Conservation (phyloP, 2,329 filamentous ascomycete species). For the Beauveria asiatica region DNA sequence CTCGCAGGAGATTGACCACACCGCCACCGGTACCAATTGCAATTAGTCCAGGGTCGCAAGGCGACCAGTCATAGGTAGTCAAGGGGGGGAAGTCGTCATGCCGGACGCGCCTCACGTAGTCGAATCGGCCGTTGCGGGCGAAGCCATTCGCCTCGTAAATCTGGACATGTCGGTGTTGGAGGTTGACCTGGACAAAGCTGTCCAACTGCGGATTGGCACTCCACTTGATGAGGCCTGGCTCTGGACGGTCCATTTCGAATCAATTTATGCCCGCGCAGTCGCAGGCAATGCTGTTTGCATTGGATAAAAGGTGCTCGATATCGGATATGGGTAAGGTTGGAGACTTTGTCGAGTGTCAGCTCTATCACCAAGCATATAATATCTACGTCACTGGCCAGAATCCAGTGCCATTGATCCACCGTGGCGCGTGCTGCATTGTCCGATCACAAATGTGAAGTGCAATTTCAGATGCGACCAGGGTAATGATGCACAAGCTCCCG, state of each 20-base stretch:
- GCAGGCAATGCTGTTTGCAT: neutral
- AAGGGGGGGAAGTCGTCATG: constrained; percentile 56
- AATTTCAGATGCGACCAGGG: constrained; percentile 2
- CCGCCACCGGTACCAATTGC: constrained; percentile 69
- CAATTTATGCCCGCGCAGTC: neutral
- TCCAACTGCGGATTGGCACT: constrained; percentile 50
- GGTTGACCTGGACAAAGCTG: constrained; percentile 56
- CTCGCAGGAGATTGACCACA: constrained; percentile 63
- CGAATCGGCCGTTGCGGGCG: constrained; percentile 47
- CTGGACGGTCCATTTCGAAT: constrained; percentile 45
- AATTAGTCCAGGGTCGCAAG: constrained; percentile 54
- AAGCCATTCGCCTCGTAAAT: constrained; percentile 54
- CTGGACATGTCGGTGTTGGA: constrained; percentile 54
- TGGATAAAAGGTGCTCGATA: neutral
- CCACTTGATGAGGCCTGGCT: constrained; percentile 58
- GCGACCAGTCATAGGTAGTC: constrained; percentile 60
- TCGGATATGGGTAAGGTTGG: neutral
- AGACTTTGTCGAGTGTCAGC: neutral
- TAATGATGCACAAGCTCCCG: constrained; percentile 2
- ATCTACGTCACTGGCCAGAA: constrained; percentile 5
- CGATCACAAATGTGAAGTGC: neutral
- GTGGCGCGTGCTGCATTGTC: constrained; percentile 6
- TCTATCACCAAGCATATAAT: neutral
- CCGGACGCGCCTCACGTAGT: constrained; percentile 47
- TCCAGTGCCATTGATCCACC: constrained; percentile 5